A percentile compares a stretch with the other conserved stretches of the same genome.
Evolutionary conservation across 2,329 filamentous ascomycete genomes (phyloP).

Genomic region (Verruconis gallopava): DNA sequence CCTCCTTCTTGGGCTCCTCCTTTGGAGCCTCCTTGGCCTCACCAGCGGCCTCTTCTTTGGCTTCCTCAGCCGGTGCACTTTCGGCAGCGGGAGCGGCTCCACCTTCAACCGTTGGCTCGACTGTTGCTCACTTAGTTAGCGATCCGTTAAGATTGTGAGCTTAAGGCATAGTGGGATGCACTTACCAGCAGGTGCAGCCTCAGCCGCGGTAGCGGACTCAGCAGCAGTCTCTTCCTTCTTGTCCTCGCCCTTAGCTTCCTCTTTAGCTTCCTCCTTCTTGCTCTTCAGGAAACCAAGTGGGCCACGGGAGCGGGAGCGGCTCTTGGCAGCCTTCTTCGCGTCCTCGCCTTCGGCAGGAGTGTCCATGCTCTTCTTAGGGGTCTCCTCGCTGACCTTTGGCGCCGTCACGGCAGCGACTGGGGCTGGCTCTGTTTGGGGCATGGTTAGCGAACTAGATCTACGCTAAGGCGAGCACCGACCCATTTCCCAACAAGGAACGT

Average conservation of each 20-base stretch:
- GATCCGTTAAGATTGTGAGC: too few relatives aligned
- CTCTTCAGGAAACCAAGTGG: conserved; percentile 46
- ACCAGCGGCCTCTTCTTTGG: conserved; percentile 12
- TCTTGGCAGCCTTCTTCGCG: conserved; percentile 40
- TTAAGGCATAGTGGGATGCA: too few relatives aligned
- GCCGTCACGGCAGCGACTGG: conserved; percentile 23
- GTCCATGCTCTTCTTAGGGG: conserved; percentile 36
- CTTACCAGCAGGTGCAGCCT: conserved; percentile 10
- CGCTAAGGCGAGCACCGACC: background rate
- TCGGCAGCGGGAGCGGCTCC: too few relatives aligned
- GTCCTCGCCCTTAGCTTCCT: conserved; percentile 26
- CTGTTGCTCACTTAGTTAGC: too few relatives aligned
- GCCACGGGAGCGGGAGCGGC: conserved; percentile 45
- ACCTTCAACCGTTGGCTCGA: too few relatives aligned
- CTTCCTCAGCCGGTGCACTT: conserved; percentile 25
- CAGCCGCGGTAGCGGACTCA: conserved; percentile 21
- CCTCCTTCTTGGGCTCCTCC: conserved; percentile 31
- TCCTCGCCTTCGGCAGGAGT: conserved; percentile 23
- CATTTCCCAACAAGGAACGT: too few relatives aligned
- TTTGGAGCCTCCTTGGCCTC: conserved; percentile 30
- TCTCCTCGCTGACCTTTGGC: conserved; percentile 19
- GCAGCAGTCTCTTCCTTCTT: conserved; percentile 31
- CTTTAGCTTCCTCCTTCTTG: conserved; percentile 41
- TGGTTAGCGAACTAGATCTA: conserved; percentile 20
- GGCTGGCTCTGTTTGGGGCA: conserved; percentile 23